Percentiles rank a stretch among this genome's conserved stretches.
These are phyloP conservation scores for Fraxinus ornus DNA, from an alignment of 305 asterid genomes.

Conservation along the genomic window DNA sequence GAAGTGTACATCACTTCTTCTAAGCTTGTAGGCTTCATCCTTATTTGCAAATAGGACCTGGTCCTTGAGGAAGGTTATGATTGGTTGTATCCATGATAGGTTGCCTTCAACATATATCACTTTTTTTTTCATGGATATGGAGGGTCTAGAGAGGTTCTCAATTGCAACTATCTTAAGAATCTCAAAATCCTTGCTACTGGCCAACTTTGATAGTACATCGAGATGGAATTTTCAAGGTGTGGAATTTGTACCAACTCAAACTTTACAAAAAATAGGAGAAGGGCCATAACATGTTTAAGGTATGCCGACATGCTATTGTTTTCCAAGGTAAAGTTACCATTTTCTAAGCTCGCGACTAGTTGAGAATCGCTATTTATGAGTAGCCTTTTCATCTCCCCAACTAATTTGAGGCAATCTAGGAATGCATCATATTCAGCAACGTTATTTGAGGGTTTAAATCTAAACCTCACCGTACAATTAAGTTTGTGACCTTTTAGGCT, in stretches of 20 bases:
- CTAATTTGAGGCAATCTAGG: not conserved
- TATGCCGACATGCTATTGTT: not conserved
- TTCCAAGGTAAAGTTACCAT: not conserved
- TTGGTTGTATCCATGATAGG: not conserved
- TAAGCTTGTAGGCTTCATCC: not conserved
- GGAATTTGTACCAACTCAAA: not conserved
- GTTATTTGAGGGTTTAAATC: too few species aligned
- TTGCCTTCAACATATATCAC: not conserved
- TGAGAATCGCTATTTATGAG: not conserved
- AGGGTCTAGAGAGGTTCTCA: not conserved
- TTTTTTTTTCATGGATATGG: not conserved
- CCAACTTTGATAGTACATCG: not conserved
- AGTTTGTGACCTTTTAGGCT: not conserved
- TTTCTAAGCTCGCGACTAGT: not conserved
- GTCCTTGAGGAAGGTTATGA: not conserved
- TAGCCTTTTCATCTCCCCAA: not conserved
- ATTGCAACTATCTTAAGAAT: not conserved
- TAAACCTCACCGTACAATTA: too few species aligned
- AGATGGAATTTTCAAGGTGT: not conserved
- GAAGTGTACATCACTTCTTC: not conserved
- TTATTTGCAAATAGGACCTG: not conserved
- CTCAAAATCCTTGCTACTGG: not conserved
- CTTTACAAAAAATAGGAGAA: not conserved
- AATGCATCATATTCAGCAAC: not conserved
- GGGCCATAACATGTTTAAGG: not conserved